Base-by-base conservation (phyloP, 129 eudicot genomes). In the Artemisia annua region DNA sequence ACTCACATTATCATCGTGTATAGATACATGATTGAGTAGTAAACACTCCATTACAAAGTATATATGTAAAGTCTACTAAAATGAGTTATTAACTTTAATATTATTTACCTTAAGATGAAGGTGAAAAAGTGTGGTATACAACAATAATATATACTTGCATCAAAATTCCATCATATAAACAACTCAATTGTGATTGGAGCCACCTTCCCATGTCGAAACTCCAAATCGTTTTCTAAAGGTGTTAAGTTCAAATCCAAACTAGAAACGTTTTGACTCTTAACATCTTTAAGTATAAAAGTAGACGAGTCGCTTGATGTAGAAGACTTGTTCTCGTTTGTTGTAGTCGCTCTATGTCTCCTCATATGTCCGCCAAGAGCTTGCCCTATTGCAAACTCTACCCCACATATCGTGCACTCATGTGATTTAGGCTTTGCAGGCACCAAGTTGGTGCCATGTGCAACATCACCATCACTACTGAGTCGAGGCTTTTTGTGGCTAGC, bases 281-380 rank as follows among this genome's bases (percentile, higher is more conserved):
- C 72, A 13, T 77, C 82, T 77, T 82, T 82, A 58, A 80, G 75
- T 2, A 78, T 66, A 2, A 88, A 68, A 48, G 19, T 14, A 73
- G 66, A 12, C 32, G 49, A 68, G 56, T 56, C 58, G 48, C 18
- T n/a, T 70, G 76, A 49, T 11, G 52, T 12, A 22, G 63, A 20
- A 62, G 22, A 20, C 22, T 46, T 72, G 35, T 75, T 66, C 16
- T 82, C 88, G 5, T 73, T 75, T 5, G 32, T 50, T 4, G 60
- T 63, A 6, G 61, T 65, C 20, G 57, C 78, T 71, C 86, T 85
- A 75, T 91, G 97, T 69, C 97, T 71, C 79, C 97, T 83, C 97
- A 91, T 91, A 32, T 91, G 97, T 11, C 96, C 98, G 1, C 96
- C 98, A 53, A 92, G 78, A 2, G 98, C 98, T 75, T 92, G 98